Base-by-base conservation (phyloP, 1,284 basidiomycete species). In the Polyporus tsugae region DNA sequence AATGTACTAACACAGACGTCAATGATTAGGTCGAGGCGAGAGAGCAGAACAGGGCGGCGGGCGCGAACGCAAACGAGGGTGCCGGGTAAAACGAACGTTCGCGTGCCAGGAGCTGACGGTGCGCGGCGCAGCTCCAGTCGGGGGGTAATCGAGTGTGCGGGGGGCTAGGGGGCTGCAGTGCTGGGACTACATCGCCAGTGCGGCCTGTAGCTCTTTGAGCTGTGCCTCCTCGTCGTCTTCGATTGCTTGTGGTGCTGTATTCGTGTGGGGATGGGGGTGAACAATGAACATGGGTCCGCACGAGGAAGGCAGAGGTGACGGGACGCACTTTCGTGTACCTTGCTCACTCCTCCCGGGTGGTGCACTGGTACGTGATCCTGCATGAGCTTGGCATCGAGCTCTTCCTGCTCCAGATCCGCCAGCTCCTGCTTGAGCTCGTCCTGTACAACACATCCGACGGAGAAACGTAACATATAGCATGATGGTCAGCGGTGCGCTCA, bases 221-320 rank as follows among this genome's bases (percentile, higher is more conserved):
- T 99, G 93, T 58, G 89, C 92, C 74, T 97, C 97, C 80, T 99
- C 97, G 84, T 98, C 97, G 84, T 97, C 95, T 78, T 97, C 95
- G 76, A 90, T 91, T 64, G 85, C 87, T 67, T 77, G 80, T 79
- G 80, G 81, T 62, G 80, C 80, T 79, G 77, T 70, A 71, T 33
- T 69, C 73, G 69, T 39, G 41, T 59, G 25, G 59, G 65, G 69
- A 29, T 29, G 42, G 63, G 66, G 70, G 64, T 19, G 41, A 3
- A 42, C 41, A 65, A 69, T 72, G 67, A 67, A 63, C 49, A 57
- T 42, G 41, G 22, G 68, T 67, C 41, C 72, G 67, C 65, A 9
- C 58, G 33, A 58, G 62, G 57, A 53, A n/a, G n/a, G n/a, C 60
- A 57, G 39, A 66, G 60, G 46, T 49, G 42, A 53, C 2, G 29